These are phyloP conservation scores for Ceratorhiza oryzae-sativae DNA, from an alignment of 1,284 basidiomycete genomes.

Conservation along the genomic window DNA sequence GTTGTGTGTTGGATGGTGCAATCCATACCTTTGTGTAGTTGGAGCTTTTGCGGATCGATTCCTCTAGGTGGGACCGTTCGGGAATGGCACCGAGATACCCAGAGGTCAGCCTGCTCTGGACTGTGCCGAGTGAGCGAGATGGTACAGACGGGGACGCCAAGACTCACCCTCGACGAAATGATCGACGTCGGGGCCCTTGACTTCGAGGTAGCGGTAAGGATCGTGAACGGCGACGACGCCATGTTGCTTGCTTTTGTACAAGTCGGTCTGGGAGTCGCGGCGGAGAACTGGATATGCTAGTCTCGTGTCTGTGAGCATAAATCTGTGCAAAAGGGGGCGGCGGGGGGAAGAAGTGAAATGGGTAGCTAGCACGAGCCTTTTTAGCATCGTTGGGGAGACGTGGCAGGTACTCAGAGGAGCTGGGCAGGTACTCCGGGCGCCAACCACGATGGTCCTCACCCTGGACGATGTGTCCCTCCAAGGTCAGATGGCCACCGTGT, in stretches of 20 bases:
- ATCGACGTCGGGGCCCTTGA: slow-evolving; percentile 65
- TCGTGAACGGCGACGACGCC: slow-evolving; percentile 69
- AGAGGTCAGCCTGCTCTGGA: slow-evolving; percentile 68
- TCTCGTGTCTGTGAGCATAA: background rate
- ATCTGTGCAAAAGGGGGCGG: background rate
- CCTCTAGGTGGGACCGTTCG: slow-evolving; percentile 64
- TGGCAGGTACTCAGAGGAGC: too few species aligned
- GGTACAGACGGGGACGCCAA: too few species aligned
- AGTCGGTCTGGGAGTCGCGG: slow-evolving; percentile 69
- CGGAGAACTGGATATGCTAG: slow-evolving; percentile 66
- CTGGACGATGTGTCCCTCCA: background rate
- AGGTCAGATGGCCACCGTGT: too few species aligned
- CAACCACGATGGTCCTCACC: background rate
- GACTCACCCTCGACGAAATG: slow-evolving; percentile 45
- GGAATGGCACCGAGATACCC: slow-evolving; percentile 67
- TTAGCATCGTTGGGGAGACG: too few species aligned
- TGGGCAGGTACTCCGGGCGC: background rate
- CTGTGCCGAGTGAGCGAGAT: slow-evolving; percentile 40
- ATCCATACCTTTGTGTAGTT: slow-evolving; percentile 69
- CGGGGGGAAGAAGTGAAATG: background rate
- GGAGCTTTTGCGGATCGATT: slow-evolving; percentile 66
- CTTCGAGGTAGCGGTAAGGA: slow-evolving; percentile 78
- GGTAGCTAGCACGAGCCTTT: background rate
- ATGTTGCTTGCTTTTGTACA: slow-evolving; percentile 67
- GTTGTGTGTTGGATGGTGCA: slow-evolving; percentile 10